Conservation (phyloP, 331 rosid genomes). For the Acacia pycnantha region DNA sequence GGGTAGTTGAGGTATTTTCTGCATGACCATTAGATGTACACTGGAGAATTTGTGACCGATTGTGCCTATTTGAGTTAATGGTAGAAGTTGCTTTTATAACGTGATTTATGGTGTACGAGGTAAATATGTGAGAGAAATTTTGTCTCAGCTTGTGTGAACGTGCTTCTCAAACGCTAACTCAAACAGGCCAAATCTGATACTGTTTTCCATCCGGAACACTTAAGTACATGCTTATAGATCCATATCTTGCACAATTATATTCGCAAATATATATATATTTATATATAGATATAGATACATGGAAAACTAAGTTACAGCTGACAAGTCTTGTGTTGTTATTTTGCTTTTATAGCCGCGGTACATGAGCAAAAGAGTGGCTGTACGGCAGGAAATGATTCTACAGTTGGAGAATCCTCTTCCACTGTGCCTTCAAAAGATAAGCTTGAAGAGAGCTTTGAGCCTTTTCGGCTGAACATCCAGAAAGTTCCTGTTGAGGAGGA, state of each 20-base stretch:
- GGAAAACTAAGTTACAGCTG: constrained; percentile 25
- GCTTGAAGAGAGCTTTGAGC: constrained; percentile 58
- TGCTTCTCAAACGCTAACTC: too few relatives aligned
- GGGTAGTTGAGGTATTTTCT: neutral
- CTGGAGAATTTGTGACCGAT: neutral
- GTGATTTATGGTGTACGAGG: too few relatives aligned
- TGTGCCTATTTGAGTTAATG: too few relatives aligned
- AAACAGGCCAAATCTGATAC: too few relatives aligned
- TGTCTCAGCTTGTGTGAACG: too few relatives aligned
- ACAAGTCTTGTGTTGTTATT: constrained; percentile 25
- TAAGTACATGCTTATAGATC: neutral
- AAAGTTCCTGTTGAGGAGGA: constrained; percentile 53
- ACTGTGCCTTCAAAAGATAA: constrained; percentile 51
- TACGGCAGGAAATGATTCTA: constrained; percentile 73
- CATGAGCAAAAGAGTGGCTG: constrained; percentile 62
- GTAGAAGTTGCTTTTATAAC: too few relatives aligned
- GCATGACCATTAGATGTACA: neutral
- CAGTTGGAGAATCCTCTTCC: constrained; percentile 83
- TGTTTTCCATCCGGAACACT: neutral
- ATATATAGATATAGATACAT: neutral
- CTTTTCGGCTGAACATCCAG: constrained; percentile 49
- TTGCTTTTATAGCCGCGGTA: constrained; percentile 52
- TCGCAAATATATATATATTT: neutral
- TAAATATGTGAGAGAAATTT: too few relatives aligned
- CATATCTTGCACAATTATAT: neutral